A percentile compares a stretch with the other conserved stretches of the same genome.
phyloP scores from a whole-genome alignment of 805 yeast genomes.

The Metschnikowia amazonensis region DNA sequence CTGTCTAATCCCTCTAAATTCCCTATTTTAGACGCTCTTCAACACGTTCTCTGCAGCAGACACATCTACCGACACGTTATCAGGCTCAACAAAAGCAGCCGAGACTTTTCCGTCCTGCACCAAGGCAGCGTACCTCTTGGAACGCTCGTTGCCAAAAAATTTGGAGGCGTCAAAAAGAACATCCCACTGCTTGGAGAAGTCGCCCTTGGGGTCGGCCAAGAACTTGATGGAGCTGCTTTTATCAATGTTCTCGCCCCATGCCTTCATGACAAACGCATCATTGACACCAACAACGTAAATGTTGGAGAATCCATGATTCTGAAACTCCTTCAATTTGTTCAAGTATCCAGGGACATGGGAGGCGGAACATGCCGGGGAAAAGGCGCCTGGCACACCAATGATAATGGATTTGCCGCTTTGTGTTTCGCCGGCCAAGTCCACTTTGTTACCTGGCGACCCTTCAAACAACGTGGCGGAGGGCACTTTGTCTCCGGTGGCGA shows the following conservation, averaged over 20 bases:
- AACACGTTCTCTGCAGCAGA: constrained; percentile 46
- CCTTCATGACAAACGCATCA: constrained; percentile 80
- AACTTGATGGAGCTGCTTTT: constrained; percentile 41
- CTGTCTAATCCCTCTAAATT: no score
- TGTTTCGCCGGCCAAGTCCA: constrained; percentile 50
- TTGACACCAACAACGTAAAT: constrained; percentile 74
- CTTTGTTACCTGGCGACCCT: constrained; percentile 60
- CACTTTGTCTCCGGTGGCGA: constrained; percentile 56
- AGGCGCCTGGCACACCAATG: constrained; percentile 57
- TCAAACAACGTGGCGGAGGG: constrained; percentile 58
- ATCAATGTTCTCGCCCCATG: constrained; percentile 58
- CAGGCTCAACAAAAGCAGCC: constrained; percentile 73
- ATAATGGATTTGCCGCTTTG: constrained; percentile 50
- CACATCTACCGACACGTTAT: constrained; percentile 64
- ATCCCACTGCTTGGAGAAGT: constrained; percentile 62
- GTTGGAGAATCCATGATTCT: constrained; percentile 60
- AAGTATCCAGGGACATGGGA: constrained; percentile 74
- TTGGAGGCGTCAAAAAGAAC: constrained; percentile 70
- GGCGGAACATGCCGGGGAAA: constrained; percentile 74
- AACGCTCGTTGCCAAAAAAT: constrained; percentile 72
- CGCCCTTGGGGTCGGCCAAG: constrained; percentile 78
- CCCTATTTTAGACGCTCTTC: constrained; percentile 9
- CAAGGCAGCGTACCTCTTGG: constrained; percentile 70
- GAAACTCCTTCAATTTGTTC: constrained; percentile 46
- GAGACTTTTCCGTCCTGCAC: constrained; percentile 72